Evolutionary conservation across 2,329 filamentous ascomycete genomes (phyloP), one percentile per base, ranked within the genome.

Genomic region (Aspergillus jensenii): DNA sequence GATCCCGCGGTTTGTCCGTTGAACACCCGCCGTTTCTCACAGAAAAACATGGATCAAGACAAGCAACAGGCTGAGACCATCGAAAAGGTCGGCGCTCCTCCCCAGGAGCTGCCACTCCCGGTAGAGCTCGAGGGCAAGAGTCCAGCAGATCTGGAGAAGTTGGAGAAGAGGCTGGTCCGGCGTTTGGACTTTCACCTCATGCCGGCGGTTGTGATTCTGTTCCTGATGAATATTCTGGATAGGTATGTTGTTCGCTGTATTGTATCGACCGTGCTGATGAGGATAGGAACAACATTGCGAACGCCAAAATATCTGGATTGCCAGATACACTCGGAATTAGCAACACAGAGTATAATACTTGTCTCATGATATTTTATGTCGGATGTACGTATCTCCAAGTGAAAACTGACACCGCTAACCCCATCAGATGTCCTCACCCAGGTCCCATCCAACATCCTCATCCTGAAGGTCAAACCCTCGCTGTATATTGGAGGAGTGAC

Each of bases 151-250:
- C 39, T 52, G n/a, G 9, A 33, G 15, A 23, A 21, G n/a, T n/a
- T 52, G 19, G 49, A 52, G 39, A 52, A 44, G 14, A 43, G 35
- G n/a, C 49, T 52, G 15, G 49, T 52, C 23, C 40, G 49, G 5
- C 49, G 15, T 3, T 17, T 52, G 8, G 49, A 52, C 40, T 44
- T 52, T 21, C 39, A 52, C 15, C 49, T 52, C 4, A 33, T 52
- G 49, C 49, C 49, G 0, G 49, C 49, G n/a, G 49, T 52, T 4
- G 49, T 52, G 5, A 52, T 52, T n/a, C 39, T 52, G 8, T 52
- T 52, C 49, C 17, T 52, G 9, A 52, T 52, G 49, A 52, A 52
- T 17, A 52, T 52, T 8, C 49, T 52, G 39, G 49, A 52, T 35
- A 52, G 49, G 49, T 44, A 19, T 6, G 37, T 52, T 2, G 0